These are phyloP conservation scores for Scedosporium apiospermum DNA, from an alignment of 2,329 filamentous ascomycete genomes.

Conservation along the genomic window DNA sequence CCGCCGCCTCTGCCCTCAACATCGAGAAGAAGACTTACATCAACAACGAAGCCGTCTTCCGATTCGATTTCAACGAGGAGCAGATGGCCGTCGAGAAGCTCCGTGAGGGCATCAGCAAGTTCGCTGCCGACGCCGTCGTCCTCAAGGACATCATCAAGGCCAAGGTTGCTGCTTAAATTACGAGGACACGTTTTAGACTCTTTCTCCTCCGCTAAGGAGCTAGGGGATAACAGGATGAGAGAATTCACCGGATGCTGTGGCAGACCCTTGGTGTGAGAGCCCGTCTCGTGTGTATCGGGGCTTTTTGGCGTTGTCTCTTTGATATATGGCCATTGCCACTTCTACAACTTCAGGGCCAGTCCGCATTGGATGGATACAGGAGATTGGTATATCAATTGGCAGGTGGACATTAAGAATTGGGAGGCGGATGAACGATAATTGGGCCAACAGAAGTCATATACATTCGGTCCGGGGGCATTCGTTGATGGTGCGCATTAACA, in stretches of 20 bases:
- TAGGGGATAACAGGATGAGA: not conserved
- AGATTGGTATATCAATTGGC: not conserved
- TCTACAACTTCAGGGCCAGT: not conserved
- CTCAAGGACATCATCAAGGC: constrained; percentile 85
- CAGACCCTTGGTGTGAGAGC: too few species aligned
- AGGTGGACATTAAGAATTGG: not conserved
- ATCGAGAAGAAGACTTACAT: constrained; percentile 88
- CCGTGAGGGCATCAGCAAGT: constrained; percentile 98
- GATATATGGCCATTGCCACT: too few species aligned
- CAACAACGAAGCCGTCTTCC: constrained; percentile 80
- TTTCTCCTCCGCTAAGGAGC: not conserved
- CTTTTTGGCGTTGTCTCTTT: too few species aligned
- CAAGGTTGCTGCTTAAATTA: constrained; percentile 56
- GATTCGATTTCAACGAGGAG: constrained; percentile 99
- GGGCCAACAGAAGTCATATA: not conserved
- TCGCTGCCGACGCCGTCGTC: constrained; percentile 88
- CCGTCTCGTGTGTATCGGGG: too few species aligned
- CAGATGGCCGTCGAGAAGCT: constrained; percentile 99
- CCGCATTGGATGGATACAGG: not conserved
- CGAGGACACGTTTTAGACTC: not conserved
- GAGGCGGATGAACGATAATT: not conserved
- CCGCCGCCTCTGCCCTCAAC: constrained; percentile 55
- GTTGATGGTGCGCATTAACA: not conserved
- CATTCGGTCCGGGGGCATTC: not conserved
- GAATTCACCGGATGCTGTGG: too few species aligned